A percentile compares a stretch with the other conserved stretches of the same genome.
Conservation (phyloP, 768 basidiomycete genomes). For the Pholiota microspora region DNA sequence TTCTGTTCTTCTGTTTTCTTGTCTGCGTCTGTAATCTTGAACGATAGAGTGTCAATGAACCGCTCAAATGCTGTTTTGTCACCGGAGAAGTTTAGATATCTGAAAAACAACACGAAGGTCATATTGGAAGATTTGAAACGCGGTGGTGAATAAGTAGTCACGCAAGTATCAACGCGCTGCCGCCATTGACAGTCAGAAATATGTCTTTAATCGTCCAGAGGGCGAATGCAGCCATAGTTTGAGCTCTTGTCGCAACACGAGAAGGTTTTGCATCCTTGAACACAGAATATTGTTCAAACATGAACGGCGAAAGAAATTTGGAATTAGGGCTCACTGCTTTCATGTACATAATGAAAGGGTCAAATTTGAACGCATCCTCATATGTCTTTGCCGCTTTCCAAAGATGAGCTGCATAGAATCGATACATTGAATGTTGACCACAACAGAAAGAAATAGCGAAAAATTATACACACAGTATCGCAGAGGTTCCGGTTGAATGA, state of each 20-base stretch:
- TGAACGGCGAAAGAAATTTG: neutral
- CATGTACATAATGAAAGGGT: constrained; percentile 18
- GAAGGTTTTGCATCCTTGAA: neutral
- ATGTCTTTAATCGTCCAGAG: constrained; percentile 21
- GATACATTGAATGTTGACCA: neutral
- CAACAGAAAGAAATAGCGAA: neutral
- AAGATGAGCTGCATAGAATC: constrained; percentile 16
- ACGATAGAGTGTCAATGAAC: constrained; percentile 1
- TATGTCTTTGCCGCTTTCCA: constrained; percentile 23
- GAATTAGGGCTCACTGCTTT: constrained; percentile 10
- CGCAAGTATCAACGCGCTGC: constrained; percentile 22
- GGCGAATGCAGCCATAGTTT: neutral
- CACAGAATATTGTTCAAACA: neutral
- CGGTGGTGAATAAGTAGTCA: constrained; percentile 17
- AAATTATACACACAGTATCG: neutral
- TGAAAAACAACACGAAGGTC: too few relatives aligned
- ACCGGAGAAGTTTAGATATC: neutral
- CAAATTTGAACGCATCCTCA: constrained; percentile 18
- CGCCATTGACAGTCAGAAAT: constrained; percentile 22
- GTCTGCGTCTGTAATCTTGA: neutral
- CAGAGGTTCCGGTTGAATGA: neutral
- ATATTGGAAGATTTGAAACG: too few relatives aligned
- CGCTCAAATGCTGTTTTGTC: constrained; percentile 3
- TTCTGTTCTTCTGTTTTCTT: constrained; percentile 11
- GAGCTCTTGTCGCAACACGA: neutral